A percentile compares a stretch with the other conserved stretches of the same genome.
phyloP scores from a whole-genome alignment of 2,329 filamentous ascomycete genomes.

The Fusarium irregulare region DNA sequence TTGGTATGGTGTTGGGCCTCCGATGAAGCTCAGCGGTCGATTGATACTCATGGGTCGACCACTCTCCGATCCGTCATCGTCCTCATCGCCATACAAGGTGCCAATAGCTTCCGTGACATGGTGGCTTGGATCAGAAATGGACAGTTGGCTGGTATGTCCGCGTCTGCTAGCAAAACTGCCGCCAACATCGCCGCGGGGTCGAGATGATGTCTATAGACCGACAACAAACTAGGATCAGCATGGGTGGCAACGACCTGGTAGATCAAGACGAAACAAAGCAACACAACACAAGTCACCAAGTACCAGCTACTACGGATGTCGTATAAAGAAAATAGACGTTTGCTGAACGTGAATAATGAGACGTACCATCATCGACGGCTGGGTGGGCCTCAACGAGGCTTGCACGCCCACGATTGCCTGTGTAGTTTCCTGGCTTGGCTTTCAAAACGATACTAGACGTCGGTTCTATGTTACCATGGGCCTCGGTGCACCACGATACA shows the following conservation, averaged over 20 bases:
- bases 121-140: conserved; percentile 88
- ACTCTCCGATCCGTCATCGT: conserved; percentile 68
- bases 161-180: conserved; percentile 68
- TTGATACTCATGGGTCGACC: conserved; percentile 73
- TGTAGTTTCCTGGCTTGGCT: conserved; percentile 42
- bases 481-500: conserved; percentile 41
- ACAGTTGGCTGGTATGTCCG: conserved; percentile 68
- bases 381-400: conserved; percentile 53
- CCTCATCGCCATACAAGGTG: conserved; percentile 85
- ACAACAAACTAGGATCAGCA: conserved; percentile 40
- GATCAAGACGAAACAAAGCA: conserved; percentile 12
- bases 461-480: conserved; percentile 47
- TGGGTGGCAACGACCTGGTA: conserved; percentile 29
- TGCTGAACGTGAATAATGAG: conserved; percentile 26
- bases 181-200: conserved; percentile 65
- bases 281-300: neutral
- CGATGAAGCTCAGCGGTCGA: conserved; percentile 80
- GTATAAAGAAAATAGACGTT: conserved; percentile 10
- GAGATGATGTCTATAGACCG: conserved; percentile 65
- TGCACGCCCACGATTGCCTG: conserved; percentile 49
- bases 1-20: conserved; percentile 62
- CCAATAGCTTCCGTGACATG: conserved; percentile 96
- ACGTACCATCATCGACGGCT: conserved; percentile 64
- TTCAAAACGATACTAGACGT: conserved; percentile 40
- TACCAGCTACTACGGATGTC: neutral